These are phyloP conservation scores for Chlamydomonas sp. DNA, from an alignment of 139 green algal species.

Conservation along the genomic window DNA sequence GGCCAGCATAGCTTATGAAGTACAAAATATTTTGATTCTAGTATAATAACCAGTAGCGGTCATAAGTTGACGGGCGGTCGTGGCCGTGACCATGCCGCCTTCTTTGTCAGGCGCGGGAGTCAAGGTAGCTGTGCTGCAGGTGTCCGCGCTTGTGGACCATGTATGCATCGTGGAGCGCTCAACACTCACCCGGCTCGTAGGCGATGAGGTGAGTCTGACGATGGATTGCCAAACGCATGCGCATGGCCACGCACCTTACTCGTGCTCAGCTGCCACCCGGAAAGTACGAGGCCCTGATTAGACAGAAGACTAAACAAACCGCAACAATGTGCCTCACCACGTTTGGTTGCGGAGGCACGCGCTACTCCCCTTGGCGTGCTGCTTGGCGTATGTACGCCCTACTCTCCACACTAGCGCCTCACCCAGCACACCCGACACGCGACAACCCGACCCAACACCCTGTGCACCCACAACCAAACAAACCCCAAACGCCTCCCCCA, in stretches of 20 bases:
- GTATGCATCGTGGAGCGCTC: neutral
- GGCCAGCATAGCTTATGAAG: no score
- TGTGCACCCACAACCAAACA: neutral
- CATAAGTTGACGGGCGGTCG: no score
- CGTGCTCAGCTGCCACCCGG: no score
- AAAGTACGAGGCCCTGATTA: no score
- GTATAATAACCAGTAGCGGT: no score
- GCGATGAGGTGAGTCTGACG: conserved; percentile 1
- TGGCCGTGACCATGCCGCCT: no score
- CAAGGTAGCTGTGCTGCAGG: conserved; percentile 10
- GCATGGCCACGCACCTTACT: no score
- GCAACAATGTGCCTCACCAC: neutral
- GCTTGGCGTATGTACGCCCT: neutral
- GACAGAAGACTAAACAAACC: neutral
- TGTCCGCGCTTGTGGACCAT: conserved; percentile 18
- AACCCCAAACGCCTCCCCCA: neutral
- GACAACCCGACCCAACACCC: no score
- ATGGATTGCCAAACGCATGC: neutral
- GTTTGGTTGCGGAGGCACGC: neutral
- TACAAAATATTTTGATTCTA: no score
- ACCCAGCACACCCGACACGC: neutral
- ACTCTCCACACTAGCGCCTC: no score
- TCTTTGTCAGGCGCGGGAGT: no score
- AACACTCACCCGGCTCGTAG: neutral
- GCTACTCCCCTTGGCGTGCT: neutral